Evolutionary conservation across 2,329 filamentous ascomycete species (phyloP).

Genomic region (Aspergillus japonicus): DNA sequence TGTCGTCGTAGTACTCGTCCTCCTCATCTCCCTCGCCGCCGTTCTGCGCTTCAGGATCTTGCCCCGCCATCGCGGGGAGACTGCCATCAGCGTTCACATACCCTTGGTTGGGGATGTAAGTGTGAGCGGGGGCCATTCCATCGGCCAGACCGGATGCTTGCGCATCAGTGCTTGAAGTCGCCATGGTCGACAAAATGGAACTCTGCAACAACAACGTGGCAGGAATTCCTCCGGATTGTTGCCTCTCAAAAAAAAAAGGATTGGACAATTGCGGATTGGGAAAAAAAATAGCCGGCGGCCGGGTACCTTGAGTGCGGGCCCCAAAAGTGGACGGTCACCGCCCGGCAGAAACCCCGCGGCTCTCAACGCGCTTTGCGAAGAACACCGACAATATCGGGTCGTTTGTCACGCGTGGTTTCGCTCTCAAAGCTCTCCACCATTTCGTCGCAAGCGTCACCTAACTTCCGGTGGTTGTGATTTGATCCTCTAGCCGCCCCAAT

Average conservation of each 20-base stretch:
- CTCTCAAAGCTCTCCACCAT: conserved; percentile 4
- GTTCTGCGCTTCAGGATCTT: conserved; percentile 33
- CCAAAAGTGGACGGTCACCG: conserved; percentile 23
- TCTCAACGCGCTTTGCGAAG: conserved; percentile 15
- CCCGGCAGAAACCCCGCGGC: conserved; percentile 41
- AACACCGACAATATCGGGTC: conserved; percentile 12
- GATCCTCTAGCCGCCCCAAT: conserved; percentile 2
- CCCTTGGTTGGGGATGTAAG: conserved; percentile 51
- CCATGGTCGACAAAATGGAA: conserved; percentile 21
- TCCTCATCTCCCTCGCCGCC: conserved; percentile 53
- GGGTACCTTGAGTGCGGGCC: conserved; percentile 4
- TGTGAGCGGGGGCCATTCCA: conserved; percentile 48
- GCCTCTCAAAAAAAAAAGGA: conserved; percentile 4
- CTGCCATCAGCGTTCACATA: conserved; percentile 43
- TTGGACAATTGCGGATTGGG: conserved; percentile 10
- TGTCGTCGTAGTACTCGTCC: conserved; percentile 63
- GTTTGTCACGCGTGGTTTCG: conserved; percentile 23
- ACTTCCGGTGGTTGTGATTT: background rate
- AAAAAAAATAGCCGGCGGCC: conserved; percentile 18
- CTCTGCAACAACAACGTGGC: background rate
- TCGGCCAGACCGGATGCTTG: conserved; percentile 39
- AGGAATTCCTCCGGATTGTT: background rate
- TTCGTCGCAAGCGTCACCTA: conserved; percentile 16
- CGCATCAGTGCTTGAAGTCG: conserved; percentile 20
- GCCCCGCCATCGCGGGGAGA: conserved; percentile 34